Evolutionary conservation across 2,329 filamentous ascomycete species (phyloP).

Genomic region (Setomelanomma holmii): DNA sequence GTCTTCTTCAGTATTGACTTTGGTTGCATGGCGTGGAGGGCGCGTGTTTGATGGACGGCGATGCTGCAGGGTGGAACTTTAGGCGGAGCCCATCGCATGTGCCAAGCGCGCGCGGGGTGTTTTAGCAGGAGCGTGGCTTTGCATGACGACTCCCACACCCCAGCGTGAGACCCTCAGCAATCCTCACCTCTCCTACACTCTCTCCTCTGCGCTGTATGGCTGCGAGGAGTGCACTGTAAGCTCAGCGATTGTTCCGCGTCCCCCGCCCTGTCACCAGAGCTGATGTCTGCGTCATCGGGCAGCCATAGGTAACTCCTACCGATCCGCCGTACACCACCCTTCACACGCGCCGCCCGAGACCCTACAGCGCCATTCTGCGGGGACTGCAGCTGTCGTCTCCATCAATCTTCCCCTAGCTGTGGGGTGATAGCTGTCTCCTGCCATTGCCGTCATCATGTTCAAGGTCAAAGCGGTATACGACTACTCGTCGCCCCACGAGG

Average conservation of each 20-base stretch:
- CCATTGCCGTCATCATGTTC: conserved; percentile 59
- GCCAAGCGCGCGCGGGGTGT: conserved; percentile 2
- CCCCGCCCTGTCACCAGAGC: conserved; percentile 16
- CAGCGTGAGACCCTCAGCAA: conserved; percentile 17
- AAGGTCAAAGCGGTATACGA: conserved; percentile 97
- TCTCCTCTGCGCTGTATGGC: conserved; percentile 16
- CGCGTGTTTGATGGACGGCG: not conserved
- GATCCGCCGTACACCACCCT: conserved; percentile 17
- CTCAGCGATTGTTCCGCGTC: conserved; percentile 6
- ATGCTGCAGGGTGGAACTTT: conserved; percentile 1
- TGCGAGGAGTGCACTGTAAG: conserved; percentile 14
- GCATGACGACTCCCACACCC: conserved; percentile 26
- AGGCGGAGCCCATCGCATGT: not conserved
- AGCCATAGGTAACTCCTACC: conserved; percentile 17
- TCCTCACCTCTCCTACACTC: conserved; percentile 12
- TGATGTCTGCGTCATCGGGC: conserved; percentile 22
- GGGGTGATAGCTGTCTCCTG: conserved; percentile 1
- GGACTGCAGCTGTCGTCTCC: conserved; percentile 1
- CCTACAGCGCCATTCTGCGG: not conserved
- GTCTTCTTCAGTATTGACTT: conserved; percentile 57
- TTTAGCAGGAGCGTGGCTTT: conserved; percentile 18
- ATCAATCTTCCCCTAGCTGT: conserved; percentile 11
- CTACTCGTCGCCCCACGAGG: conserved; percentile 90
- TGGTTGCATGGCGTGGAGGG: conserved; percentile 41
- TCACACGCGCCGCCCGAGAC: not conserved